These are phyloP conservation scores for Claviceps sp. DNA, from an alignment of 2,329 filamentous ascomycete species.

Conservation along the genomic window DNA sequence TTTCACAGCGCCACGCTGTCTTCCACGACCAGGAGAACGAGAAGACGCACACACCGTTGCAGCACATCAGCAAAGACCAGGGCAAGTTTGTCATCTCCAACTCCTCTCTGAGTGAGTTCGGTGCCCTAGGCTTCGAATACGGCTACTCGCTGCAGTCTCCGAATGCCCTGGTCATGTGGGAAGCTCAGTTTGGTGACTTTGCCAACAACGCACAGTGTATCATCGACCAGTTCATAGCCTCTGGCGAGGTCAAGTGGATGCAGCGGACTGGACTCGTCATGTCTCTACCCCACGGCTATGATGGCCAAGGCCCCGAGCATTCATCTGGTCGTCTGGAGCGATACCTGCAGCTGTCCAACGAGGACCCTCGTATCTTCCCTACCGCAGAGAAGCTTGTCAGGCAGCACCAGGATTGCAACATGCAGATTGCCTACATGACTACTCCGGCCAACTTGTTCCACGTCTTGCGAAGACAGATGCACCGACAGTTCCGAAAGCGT, in stretches of 20 bases:
- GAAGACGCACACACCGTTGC: slow-evolving; percentile 80
- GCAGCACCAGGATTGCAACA: slow-evolving; percentile 99
- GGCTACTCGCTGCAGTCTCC: slow-evolving; percentile 95
- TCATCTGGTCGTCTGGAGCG: slow-evolving; percentile 95
- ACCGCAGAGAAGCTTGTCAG: slow-evolving; percentile 77
- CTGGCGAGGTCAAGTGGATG: slow-evolving; percentile 96
- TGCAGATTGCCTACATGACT: slow-evolving; percentile 98
- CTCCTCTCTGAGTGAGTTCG: slow-evolving; percentile 64
- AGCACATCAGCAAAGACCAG: slow-evolving; percentile 81
- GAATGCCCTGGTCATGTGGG: slow-evolving; percentile 97
- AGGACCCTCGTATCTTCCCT: slow-evolving; percentile 90
- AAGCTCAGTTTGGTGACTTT: slow-evolving; percentile 98
- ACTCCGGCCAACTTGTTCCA: slow-evolving; percentile 94
- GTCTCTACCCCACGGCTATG: slow-evolving; percentile 93
- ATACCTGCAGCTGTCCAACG: slow-evolving; percentile 93
- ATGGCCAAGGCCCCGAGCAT: slow-evolving; percentile 96
- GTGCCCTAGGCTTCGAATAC: slow-evolving; percentile 89
- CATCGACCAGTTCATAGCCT: slow-evolving; percentile 97
- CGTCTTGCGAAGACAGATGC: slow-evolving; percentile 90
- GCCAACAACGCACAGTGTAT: slow-evolving; percentile 99
- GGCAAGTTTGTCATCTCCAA: slow-evolving; percentile 94
- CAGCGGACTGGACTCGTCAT: slow-evolving; percentile 94
- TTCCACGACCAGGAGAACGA: slow-evolving; percentile 96
- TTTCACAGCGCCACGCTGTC: slow-evolving; percentile 94
- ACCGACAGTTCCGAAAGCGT: slow-evolving; percentile 99